These are phyloP conservation scores for Schizosaccharomyces japonicus DNA, from an alignment of 805 yeast genomes.

Conservation along the genomic window DNA sequence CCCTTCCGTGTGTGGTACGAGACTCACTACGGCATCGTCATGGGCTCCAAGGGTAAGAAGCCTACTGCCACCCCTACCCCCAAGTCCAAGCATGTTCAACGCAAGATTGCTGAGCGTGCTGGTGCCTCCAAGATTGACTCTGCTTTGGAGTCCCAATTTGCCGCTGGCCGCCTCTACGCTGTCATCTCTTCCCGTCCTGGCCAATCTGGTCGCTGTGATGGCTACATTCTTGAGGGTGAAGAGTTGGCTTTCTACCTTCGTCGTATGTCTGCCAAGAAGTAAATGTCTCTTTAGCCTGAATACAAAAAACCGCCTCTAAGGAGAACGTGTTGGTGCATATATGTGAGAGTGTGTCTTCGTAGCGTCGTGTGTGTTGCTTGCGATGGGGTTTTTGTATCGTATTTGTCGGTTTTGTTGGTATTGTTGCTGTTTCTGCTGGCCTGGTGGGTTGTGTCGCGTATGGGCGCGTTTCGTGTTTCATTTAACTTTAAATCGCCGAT, in stretches of 20 bases:
- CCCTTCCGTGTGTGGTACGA: slow-evolving; percentile 99
- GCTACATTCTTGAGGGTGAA: slow-evolving; percentile 99
- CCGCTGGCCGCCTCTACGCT: slow-evolving; percentile 97
- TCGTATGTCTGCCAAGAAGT: slow-evolving; percentile 31
- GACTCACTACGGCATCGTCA: slow-evolving; percentile 83
- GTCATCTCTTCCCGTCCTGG: slow-evolving; percentile 98
- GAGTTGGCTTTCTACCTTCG: slow-evolving; percentile 99
- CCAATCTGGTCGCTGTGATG: slow-evolving; percentile 99
- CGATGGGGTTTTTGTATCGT: no score
- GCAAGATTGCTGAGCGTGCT: slow-evolving; percentile 86
- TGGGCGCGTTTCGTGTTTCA: no score
- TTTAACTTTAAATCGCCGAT: no score
- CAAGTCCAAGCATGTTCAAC: slow-evolving; percentile 50
- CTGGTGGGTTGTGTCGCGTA: no score
- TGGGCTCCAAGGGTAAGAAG: slow-evolving; percentile 53
- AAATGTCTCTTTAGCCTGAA: no score
- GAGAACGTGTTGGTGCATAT: no score
- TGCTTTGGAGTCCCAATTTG: slow-evolving; percentile 87
- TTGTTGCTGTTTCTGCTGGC: no score
- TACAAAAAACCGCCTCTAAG: no score
- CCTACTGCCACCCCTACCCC: slow-evolving; percentile 11
- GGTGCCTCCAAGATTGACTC: slow-evolving; percentile 61
- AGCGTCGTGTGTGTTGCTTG: no score
- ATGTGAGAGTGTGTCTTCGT: no score
- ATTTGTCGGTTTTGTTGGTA: no score